Conservation (phyloP, 305 asterid genomes). For the Plantago lanceolata region DNA sequence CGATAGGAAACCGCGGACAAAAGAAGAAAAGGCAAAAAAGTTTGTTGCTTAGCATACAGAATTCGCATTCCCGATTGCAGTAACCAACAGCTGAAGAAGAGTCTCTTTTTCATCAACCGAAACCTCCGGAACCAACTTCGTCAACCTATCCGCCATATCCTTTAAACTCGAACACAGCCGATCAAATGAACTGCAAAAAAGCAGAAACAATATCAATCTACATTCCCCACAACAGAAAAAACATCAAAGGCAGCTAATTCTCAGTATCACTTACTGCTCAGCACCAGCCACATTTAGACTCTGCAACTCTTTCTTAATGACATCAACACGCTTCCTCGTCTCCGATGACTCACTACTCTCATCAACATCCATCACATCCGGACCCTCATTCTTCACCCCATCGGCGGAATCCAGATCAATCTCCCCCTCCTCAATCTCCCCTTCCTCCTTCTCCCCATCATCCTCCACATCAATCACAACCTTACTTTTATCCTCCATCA, state of each 20-base stretch:
- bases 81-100: constrained; percentile 46
- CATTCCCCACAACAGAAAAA: not conserved
- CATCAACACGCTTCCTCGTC: constrained; percentile 35
- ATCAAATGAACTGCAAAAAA: constrained; percentile 53
- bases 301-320: constrained; percentile 45
- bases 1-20: too few species aligned
- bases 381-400: constrained; percentile 29
- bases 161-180: constrained; percentile 49
- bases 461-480: constrained; percentile 58
- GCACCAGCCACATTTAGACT: constrained; percentile 47
- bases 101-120: constrained; percentile 48
- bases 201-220: constrained; percentile 20
- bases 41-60: constrained; percentile 44
- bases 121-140: constrained; percentile 40
- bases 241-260: constrained; percentile 8
- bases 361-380: constrained; percentile 21
- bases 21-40: constrained; percentile 11
- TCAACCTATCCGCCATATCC: constrained; percentile 40
- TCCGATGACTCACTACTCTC: constrained; percentile 30
- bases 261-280: constrained; percentile 49
- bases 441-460: constrained; percentile 73
- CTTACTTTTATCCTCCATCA: constrained; percentile 47
- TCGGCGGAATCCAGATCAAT: constrained; percentile 83
- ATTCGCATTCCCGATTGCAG: constrained; percentile 45
- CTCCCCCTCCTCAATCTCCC: constrained; percentile 98